Conservation (phyloP, 352 stramenopile genomes). For the Pythium utonaiense region DNA sequence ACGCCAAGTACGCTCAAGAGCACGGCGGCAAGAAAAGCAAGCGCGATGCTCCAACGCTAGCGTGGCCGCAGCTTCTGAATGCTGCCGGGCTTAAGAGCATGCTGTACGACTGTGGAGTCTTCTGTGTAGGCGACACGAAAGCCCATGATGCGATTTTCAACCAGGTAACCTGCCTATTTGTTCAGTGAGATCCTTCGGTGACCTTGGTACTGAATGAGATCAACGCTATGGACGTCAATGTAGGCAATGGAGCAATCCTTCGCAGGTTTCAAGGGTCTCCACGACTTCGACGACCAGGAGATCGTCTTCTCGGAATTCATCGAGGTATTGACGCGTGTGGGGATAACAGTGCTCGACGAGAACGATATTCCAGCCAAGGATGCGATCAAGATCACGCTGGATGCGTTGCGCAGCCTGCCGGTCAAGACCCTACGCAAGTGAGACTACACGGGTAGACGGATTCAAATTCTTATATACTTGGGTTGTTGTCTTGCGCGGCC, state of each 20-base stretch:
- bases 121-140: constrained; percentile 56
- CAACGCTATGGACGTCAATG: background rate
- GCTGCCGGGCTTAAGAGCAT: constrained; percentile 48
- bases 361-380: constrained; percentile 57
- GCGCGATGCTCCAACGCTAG: constrained; percentile 5
- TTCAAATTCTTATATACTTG: constrained; percentile 12
- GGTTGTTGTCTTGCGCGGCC: constrained; percentile 1
- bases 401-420: constrained; percentile 62
- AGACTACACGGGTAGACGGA: background rate
- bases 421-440: constrained; percentile 36
- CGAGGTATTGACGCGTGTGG: constrained; percentile 63
- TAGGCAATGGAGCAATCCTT: constrained; percentile 67
- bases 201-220: background rate
- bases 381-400: constrained; percentile 71
- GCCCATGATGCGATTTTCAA: constrained; percentile 57
- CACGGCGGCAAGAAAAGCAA: constrained; percentile 11
- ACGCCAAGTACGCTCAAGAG: constrained; percentile 59
- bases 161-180: constrained; percentile 17
- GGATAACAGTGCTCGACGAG: constrained; percentile 53
- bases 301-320: constrained; percentile 77
- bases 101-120: constrained; percentile 77
- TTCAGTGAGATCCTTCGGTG: background rate
- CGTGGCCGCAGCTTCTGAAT: constrained; percentile 48
- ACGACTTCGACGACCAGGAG: constrained; percentile 31
- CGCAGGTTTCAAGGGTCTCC: constrained; percentile 34